Percentiles rank a stretch among this genome's conserved stretches.
These are phyloP conservation scores for Entomortierella parvispora DNA, from an alignment of 192 early-diverging fungal genomes.

Conservation along the genomic window DNA sequence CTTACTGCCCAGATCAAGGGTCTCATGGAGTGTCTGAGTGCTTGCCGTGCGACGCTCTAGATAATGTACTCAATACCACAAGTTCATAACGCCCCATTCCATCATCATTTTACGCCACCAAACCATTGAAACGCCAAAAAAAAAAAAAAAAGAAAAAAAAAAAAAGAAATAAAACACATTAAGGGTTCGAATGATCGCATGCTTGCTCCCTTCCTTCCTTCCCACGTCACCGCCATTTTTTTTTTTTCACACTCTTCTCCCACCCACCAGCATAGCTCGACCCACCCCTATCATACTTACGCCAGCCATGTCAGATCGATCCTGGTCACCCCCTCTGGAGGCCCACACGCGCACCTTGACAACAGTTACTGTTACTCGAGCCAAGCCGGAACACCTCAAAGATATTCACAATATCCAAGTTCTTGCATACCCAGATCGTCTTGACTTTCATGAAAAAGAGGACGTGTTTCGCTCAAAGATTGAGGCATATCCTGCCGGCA, in stretches of 20 bases:
- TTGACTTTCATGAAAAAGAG: slow-evolving; percentile 28
- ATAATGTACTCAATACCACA: neutral
- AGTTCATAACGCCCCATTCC: neutral
- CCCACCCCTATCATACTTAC: neutral
- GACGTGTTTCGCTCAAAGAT: slow-evolving; percentile 40
- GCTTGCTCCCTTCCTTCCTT: neutral
- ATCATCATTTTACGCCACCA: too few relatives aligned
- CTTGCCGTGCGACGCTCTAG: slow-evolving; percentile 38
- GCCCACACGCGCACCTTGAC: slow-evolving; percentile 23
- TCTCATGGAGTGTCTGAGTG: slow-evolving; percentile 50
- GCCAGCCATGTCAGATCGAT: slow-evolving; percentile 7
- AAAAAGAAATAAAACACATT: neutral
- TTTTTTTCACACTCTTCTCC: neutral
- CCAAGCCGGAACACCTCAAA: slow-evolving; percentile 22
- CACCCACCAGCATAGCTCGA: neutral
- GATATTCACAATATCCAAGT: slow-evolving; percentile 35
- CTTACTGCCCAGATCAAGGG: slow-evolving; percentile 42
- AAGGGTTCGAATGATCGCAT: too few relatives aligned
- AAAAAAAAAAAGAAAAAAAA: neutral
- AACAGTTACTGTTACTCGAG: slow-evolving; percentile 21
- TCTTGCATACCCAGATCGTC: slow-evolving; percentile 17
- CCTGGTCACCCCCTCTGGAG: slow-evolving; percentile 46
- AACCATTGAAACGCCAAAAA: neutral
- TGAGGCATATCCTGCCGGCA: slow-evolving; percentile 37
- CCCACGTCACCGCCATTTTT: neutral